These are phyloP conservation scores for Leucocoprinus leucothites DNA, from an alignment of 768 basidiomycete genomes.

Conservation along the genomic window DNA sequence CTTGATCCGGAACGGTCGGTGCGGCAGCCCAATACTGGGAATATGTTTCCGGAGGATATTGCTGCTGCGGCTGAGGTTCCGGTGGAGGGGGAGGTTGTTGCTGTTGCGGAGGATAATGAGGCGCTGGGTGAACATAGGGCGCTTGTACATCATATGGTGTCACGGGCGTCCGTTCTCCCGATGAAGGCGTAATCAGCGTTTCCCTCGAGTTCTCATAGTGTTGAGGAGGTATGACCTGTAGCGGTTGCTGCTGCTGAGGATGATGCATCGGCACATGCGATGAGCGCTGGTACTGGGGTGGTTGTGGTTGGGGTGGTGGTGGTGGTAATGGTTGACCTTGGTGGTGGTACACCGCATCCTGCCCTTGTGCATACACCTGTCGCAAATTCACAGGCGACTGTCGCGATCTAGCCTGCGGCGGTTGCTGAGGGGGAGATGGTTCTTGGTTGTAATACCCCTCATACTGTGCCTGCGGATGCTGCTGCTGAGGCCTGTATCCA, in stretches of 20 bases:
- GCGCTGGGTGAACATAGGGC: constrained; percentile 3
- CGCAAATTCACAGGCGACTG: constrained; percentile 3
- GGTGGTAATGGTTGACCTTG: neutral
- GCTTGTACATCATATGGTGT: constrained; percentile 13
- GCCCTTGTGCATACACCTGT: neutral
- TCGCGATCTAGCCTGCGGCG: neutral
- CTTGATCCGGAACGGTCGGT: constrained; percentile 17
- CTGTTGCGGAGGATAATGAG: neutral
- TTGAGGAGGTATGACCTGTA: constrained; percentile 27
- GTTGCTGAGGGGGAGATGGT: too few relatives aligned
- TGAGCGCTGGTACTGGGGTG: constrained; percentile 12
- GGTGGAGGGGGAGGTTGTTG: constrained; percentile 1
- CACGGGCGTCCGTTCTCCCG: constrained; percentile 12
- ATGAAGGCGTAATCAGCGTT: constrained; percentile 14
- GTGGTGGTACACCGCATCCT: neutral
- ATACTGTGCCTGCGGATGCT: constrained; percentile 15
- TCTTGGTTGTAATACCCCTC: constrained; percentile 10
- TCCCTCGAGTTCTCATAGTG: constrained; percentile 16
- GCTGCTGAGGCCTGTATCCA: constrained; percentile 15
- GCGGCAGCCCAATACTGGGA: constrained; percentile 32
- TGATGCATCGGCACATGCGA: constrained; percentile 5
- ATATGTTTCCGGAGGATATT: constrained; percentile 16
- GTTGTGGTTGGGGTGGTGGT: neutral
- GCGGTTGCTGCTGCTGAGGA: constrained; percentile 26
- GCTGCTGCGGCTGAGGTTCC: neutral